Percentiles rank a stretch among this genome's conserved stretches.
Conservation (phyloP, 2,329 filamentous ascomycete species). For the Fusarium compactum region DNA sequence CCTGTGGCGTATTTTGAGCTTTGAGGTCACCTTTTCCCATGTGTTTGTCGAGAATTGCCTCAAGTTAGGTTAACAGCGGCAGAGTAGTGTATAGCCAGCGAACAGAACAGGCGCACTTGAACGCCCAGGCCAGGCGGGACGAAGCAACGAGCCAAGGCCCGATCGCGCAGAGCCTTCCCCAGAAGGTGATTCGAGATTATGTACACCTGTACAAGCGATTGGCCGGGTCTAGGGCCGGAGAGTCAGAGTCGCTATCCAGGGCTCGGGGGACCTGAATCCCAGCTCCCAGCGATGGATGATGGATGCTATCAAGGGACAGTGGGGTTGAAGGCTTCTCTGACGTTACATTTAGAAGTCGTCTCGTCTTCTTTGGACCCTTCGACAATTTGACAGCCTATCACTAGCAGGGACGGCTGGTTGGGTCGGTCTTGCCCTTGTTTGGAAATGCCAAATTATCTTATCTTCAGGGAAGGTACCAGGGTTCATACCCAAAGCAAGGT, state of each 20-base stretch:
- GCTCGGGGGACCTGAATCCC: conserved; percentile 6
- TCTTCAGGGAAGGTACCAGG: conserved; percentile 12
- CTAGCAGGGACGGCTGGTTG: conserved; percentile 30
- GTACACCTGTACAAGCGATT: conserved; percentile 26
- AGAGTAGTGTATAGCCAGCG: conserved; percentile 31
- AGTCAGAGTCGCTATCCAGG: conserved; percentile 26
- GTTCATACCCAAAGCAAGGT: conserved; percentile 12
- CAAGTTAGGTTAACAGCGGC: not conserved
- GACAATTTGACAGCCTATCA: conserved; percentile 33
- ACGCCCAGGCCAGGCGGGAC: conserved; percentile 44
- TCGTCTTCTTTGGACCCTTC: conserved; percentile 28
- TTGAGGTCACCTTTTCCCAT: not conserved
- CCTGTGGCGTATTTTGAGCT: conserved; percentile 35
- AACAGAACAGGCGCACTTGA: conserved; percentile 42
- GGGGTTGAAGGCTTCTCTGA: conserved; percentile 27
- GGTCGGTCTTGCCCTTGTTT: conserved; percentile 29
- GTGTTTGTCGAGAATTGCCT: not conserved
- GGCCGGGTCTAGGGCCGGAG: conserved; percentile 45
- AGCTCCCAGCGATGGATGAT: not conserved
- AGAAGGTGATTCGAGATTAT: conserved; percentile 26
- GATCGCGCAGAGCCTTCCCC: conserved; percentile 39
- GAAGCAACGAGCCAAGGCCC: conserved; percentile 44
- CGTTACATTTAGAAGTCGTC: conserved; percentile 41
- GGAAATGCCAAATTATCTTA: conserved; percentile 35
- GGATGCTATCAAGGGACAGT: conserved; percentile 11